phyloP scores from a whole-genome alignment of 164 flowering plant genomes.

The Paratinospora sagittata region DNA sequence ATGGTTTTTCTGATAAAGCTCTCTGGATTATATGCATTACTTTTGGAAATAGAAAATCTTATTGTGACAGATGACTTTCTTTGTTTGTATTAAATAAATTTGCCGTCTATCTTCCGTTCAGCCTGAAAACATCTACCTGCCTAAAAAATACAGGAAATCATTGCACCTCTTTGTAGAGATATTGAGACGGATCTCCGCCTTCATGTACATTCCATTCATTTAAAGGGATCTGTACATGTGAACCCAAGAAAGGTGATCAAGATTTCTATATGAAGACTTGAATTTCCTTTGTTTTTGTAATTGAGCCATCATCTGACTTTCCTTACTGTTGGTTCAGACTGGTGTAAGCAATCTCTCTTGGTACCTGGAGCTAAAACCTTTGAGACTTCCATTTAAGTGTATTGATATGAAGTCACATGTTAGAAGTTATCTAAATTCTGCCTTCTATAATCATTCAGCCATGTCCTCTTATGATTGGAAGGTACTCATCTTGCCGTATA shows the following conservation, averaged over 20 bases:
- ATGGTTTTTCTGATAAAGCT: background rate
- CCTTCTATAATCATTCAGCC: constrained; percentile 25
- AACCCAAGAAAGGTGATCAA: constrained; percentile 27
- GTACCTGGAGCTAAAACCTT: constrained; percentile 26
- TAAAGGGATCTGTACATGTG: constrained; percentile 26
- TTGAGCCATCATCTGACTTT: background rate
- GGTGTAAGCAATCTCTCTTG: constrained; percentile 30
- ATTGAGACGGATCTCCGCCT: constrained; percentile 33
- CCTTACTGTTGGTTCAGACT: constrained; percentile 22
- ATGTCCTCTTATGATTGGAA: constrained; percentile 28
- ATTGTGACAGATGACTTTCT: background rate
- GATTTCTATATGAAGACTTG: constrained; percentile 4
- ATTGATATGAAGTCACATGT: constrained; percentile 26
- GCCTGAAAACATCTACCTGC: background rate
- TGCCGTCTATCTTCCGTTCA: background rate
- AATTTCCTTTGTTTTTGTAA: background rate
- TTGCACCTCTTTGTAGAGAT: constrained; percentile 28
- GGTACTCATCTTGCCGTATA: constrained; percentile 15
- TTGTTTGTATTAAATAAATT: background rate
- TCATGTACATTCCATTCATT: constrained; percentile 28
- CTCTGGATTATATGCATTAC: background rate
- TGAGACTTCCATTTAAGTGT: constrained; percentile 22
- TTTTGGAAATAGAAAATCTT: background rate
- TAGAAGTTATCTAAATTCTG: constrained; percentile 21
- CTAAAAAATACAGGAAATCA: constrained; percentile 22